A percentile compares a stretch with the other conserved stretches of the same genome.
These are phyloP conservation scores for Triangularia setosa DNA, from an alignment of 2,329 filamentous ascomycete species.

Conservation along the genomic window DNA sequence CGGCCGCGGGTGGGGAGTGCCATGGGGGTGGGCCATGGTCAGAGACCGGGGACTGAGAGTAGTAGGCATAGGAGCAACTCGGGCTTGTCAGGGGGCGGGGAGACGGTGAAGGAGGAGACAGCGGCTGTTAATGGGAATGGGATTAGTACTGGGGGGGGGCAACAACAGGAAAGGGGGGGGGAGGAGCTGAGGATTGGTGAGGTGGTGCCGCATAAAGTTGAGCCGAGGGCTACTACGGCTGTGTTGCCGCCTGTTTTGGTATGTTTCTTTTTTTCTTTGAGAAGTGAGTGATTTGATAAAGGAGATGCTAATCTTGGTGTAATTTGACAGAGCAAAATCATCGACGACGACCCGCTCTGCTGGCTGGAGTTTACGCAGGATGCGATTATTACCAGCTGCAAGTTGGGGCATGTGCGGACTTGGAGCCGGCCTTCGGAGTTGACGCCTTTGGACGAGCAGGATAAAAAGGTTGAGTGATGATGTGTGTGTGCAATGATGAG, in stretches of 20 bases:
- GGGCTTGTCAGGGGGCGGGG: constrained; percentile 49
- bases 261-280: constrained; percentile 32
- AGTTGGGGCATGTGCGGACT: constrained; percentile 52
- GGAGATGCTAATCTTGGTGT: constrained; percentile 18
- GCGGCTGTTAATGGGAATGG: background rate
- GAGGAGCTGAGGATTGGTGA: constrained; percentile 47
- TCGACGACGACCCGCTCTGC: constrained; percentile 81
- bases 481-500: background rate
- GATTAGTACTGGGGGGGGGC: too few relatives aligned
- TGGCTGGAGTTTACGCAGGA: constrained; percentile 95
- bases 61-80: constrained; percentile 69
- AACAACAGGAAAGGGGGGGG: constrained; percentile 12
- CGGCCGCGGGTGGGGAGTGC: constrained; percentile 69
- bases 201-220: constrained; percentile 71
- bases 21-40: background rate
- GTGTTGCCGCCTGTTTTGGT: constrained; percentile 89
- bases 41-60: constrained; percentile 26
- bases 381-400: constrained; percentile 87
- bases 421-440: constrained; percentile 41
- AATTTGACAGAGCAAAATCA: constrained; percentile 70
- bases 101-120: constrained; percentile 10
- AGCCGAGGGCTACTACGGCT: constrained; percentile 77
- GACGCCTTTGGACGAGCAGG: constrained; percentile 24
- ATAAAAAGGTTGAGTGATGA: constrained; percentile 2
- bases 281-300: background rate